Evolutionary conservation across 495 filamentous ascomycete genomes (phyloP), one percentile per base, ranked within the genome.

Genomic region (Pyrenopolyporus hunteri): DNA sequence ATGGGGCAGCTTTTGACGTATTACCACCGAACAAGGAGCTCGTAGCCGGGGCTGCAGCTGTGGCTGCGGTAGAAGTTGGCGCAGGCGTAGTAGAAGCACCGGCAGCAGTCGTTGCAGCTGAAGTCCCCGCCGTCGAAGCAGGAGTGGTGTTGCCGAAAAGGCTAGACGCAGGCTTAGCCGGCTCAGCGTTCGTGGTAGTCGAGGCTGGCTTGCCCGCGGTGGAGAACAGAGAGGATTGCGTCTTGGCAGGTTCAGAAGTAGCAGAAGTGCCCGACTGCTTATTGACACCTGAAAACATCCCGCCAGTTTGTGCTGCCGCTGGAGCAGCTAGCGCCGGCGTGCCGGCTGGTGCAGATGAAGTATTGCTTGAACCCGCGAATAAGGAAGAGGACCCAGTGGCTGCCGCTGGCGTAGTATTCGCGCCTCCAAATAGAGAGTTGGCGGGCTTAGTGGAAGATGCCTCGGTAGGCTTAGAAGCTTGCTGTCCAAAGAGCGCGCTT

Each of bases 71-170:
- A 23, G 68, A 31, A 46, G 36, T 35, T 46, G 48, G 20, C 32
- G 55, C 52, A n/a, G 64, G 28, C 25, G 57, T 22, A 25, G 60
- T 32, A 39, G 63, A 52, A 33, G 43, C 22, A 11, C 46, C 51
- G 7, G 25, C 26, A n/a, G 43, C 49, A 16, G 59, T 26, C 13
- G 63, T 53, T 6, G 69, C 49, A 25, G 66, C 40, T 2, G 70
- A 29, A 37, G 57, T 53, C 6, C 53, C 53, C 7, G 66, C 57
- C 7, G 72, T 54, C n/a, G 70, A 31, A 26, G 59, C 58, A 51
- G 66, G 28, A 29, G 47, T 28, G 26, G 59, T 45, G 19, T 57
- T 58, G 20, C 68, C 68, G 37, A 79, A 76, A 0, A 76, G 50
- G 39, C 59, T 62, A 46, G 59, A 43, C n/a, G 72, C 9, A 36